Evolutionary conservation across 345 rosid species (phyloP).

Genomic region (Excoecaria cochinchinensis): DNA sequence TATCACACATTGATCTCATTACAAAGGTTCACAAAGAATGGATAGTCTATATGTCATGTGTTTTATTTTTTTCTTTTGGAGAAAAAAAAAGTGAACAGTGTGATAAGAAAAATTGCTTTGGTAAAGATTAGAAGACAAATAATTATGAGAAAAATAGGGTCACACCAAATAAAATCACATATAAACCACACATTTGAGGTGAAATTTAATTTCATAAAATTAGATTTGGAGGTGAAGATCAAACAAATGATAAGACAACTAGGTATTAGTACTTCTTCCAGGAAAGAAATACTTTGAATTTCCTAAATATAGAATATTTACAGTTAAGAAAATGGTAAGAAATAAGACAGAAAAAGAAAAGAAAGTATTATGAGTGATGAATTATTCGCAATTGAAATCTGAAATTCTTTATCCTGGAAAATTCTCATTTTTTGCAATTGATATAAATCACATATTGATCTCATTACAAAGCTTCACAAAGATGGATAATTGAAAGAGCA

Average conservation of each 20-base stretch:
- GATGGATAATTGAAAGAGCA: background rate
- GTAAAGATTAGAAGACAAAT: background rate
- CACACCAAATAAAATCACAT: background rate
- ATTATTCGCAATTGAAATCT: background rate
- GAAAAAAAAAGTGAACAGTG: too few species aligned
- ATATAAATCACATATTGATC: slow-evolving; percentile 2
- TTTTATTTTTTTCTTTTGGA: too few species aligned
- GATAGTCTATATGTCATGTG: background rate
- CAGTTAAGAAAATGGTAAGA: background rate
- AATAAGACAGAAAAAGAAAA: background rate
- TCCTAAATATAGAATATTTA: background rate
- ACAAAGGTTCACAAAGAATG: slow-evolving; percentile 7
- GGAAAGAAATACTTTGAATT: background rate
- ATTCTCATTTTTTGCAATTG: background rate
- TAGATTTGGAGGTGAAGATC: background rate
- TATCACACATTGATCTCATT: slow-evolving; percentile 1
- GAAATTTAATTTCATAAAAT: background rate
- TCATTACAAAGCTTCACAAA: slow-evolving; percentile 8
- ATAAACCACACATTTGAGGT: background rate
- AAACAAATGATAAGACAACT: background rate
- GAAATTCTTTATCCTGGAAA: too few species aligned
- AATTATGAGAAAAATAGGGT: background rate
- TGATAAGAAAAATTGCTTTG: background rate
- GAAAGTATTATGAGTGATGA: background rate
- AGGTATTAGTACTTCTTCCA: background rate